Evolutionary conservation across 441 rosid species (phyloP).

Genomic region (Pelargonium australe): DNA sequence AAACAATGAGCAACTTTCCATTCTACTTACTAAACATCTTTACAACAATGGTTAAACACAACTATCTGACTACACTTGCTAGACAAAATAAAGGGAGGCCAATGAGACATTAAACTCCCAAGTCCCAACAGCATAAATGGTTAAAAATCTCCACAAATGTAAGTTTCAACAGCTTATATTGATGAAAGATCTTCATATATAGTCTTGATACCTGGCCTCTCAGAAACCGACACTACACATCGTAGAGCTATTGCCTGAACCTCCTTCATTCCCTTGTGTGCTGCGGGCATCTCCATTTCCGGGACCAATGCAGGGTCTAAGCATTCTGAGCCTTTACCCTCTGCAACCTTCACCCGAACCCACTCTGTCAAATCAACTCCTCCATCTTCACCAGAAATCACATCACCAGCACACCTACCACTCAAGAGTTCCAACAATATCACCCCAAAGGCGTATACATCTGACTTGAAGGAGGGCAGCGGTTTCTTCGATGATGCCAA

Average conservation of each 20-base stretch:
- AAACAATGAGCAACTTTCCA: no score
- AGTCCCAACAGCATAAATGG: constrained; percentile 12
- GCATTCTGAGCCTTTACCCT: constrained; percentile 64
- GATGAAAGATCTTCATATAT: constrained; percentile 97
- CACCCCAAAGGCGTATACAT: constrained; percentile 91
- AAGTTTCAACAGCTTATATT: constrained; percentile 30
- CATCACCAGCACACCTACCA: constrained; percentile 92
- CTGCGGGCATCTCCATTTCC: constrained; percentile 47
- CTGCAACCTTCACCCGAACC: constrained; percentile 65
- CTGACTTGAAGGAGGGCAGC: constrained; percentile 84
- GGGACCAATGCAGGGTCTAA: constrained; percentile 53
- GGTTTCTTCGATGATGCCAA: constrained; percentile 88
- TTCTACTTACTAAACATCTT: no score
- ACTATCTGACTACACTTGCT: constrained; percentile 11
- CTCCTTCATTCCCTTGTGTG: constrained; percentile 87
- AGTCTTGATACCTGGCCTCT: constrained; percentile 94
- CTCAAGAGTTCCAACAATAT: constrained; percentile 71
- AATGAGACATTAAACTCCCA: constrained; percentile 43
- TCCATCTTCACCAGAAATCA: constrained; percentile 70
- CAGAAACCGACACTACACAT: constrained; percentile 71
- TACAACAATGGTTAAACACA: no score
- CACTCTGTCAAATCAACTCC: constrained; percentile 85
- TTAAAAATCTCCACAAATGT: neutral
- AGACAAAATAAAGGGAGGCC: constrained; percentile 25
- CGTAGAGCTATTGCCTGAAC: constrained; percentile 76